Conservation (phyloP, 805 yeast species). For the Saccharomycopsis javanensis region DNA sequence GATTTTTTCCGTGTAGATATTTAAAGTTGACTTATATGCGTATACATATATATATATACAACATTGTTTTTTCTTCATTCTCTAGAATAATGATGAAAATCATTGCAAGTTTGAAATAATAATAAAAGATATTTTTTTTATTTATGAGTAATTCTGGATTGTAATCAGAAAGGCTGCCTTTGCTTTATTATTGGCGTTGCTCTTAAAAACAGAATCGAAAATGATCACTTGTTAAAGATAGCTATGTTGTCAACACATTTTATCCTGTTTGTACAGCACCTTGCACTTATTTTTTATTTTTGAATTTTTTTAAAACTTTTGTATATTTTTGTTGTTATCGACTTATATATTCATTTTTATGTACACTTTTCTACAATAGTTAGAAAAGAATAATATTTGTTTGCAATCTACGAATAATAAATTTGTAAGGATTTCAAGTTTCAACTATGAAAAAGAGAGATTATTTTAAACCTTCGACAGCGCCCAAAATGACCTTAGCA, state of each 20-base stretch:
- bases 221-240: too few species aligned
- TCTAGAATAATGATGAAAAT: neutral
- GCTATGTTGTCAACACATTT: too few species aligned
- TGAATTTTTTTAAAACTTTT: neutral
- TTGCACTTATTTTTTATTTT: too few species aligned
- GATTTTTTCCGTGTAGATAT: conserved; percentile 2
- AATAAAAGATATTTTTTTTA: neutral
- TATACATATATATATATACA: neutral
- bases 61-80: neutral
- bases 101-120: neutral
- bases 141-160: too few species aligned
- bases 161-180: too few species aligned
- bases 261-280: too few species aligned
- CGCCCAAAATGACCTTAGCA: conserved; percentile 56
- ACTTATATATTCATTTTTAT: too few species aligned
- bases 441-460: neutral
- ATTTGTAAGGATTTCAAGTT: neutral
- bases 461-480: conserved; percentile 44
- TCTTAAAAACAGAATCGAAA: too few species aligned
- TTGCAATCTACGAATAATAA: neutral
- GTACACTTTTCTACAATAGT: neutral
- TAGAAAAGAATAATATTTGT: neutral
- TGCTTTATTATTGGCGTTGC: too few species aligned
- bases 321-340: neutral
- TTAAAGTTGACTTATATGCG: neutral